These are phyloP conservation scores for Passalora sequoiae DNA, from an alignment of 2,329 filamentous ascomycete species.

Conservation along the genomic window DNA sequence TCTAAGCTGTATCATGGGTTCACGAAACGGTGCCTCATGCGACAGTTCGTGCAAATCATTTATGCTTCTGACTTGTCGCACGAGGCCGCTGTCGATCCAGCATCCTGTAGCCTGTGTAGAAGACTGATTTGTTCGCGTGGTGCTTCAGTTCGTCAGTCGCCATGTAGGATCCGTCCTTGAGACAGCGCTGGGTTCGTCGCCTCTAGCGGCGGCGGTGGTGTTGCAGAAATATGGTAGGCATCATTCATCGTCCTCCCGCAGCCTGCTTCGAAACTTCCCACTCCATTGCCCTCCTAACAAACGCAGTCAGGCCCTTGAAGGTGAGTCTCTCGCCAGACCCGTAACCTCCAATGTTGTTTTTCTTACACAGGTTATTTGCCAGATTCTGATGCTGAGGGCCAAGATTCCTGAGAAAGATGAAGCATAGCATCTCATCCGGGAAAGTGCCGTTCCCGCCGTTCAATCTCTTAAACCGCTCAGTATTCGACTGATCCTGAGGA, in stretches of 20 bases:
- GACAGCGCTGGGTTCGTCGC: no score
- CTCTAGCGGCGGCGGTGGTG: no score
- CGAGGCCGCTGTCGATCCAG: background rate
- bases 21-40: background rate
- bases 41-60: background rate
- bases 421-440: conserved; percentile 28
- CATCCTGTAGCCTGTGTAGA: background rate
- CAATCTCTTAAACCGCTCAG: conserved; percentile 12
- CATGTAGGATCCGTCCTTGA: background rate
- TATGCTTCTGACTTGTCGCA: background rate
- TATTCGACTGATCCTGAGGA: conserved; percentile 10
- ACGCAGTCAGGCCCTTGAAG: conserved; percentile 25
- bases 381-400: conserved; percentile 22
- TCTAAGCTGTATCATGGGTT: background rate
- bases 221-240: no score
- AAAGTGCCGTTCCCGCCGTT: conserved; percentile 18
- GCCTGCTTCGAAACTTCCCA: conserved; percentile 11
- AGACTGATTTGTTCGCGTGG: background rate
- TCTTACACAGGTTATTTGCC: conserved; percentile 26
- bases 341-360: conserved; percentile 31
- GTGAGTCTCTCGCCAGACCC: conserved; percentile 28
- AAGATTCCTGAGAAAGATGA: conserved; percentile 30
- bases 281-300: conserved; percentile 25
- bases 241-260: background rate
- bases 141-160: background rate